Evolutionary conservation across 164 flowering plant genomes (phyloP), one percentile per base, ranked within the genome.

Genomic region (Piper betle): DNA sequence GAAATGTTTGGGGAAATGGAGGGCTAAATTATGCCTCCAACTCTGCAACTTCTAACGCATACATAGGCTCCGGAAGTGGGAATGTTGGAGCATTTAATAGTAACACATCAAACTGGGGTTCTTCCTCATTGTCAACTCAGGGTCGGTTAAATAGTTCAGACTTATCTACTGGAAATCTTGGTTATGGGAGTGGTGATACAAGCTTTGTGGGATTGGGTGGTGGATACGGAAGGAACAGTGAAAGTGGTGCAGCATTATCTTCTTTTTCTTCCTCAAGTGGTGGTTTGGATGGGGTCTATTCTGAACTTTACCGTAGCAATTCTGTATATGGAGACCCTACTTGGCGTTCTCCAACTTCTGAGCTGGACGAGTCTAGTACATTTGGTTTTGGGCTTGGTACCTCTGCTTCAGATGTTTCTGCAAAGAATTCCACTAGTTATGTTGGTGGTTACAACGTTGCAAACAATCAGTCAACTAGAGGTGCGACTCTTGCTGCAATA

Each of bases 1-100:
- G 88, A 54, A 84, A 82, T 59, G 68, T 88, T 63, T 88, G 92
- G 96, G 92, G 88, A 17, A 77, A 80, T 74, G 88, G 82, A 18
- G 90, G 85, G 1, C 80, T 84, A 46, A 78, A 69, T 66, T 77
- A 80, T 73, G 73, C 75, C 12, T 57, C 85, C 15, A 81, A 71
- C 68, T 74, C 84, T 39, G 52, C 82, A 38, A 73, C 57, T 58
- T 78, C 88, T 38, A 79, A 56, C 64, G 73, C 75, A 53, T 77
- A 77, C 64, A 61, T 74, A 66, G 87, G 83, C 63, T 78, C 89
- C 19, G 84, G 81, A 61, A 74, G 69, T 72, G 81, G 82, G 53
- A 73, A 46, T 64, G 56, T 75, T 68, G 86, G 84, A 59, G 77
- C 80, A 64, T 81, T 77, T 69, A 78, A 80, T 41, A 74, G 65